Evolutionary conservation across 2,329 filamentous ascomycete species (phyloP).

Genomic region (Cladosporium sp.): DNA sequence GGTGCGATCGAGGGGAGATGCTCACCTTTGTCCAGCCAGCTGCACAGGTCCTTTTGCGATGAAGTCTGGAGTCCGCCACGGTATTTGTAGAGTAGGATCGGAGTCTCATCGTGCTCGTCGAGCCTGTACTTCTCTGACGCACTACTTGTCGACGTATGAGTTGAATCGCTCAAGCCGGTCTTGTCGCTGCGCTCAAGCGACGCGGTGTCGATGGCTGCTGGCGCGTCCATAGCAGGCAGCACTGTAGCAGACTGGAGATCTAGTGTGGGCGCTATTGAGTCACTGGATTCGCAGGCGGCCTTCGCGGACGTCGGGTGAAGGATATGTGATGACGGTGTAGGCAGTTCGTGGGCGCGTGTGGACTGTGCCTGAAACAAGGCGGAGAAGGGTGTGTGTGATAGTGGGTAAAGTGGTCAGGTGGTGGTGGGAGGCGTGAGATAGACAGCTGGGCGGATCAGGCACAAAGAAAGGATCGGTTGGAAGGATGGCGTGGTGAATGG

Average conservation of each 20-base stretch:
- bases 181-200: constrained; percentile 26
- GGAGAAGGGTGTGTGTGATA: constrained; percentile 1
- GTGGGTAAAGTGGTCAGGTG: constrained; percentile 18
- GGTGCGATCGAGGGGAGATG: constrained; percentile 10
- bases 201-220: constrained; percentile 17
- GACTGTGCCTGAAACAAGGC: constrained; percentile 19
- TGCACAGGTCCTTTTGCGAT: constrained; percentile 49
- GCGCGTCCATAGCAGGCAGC: constrained; percentile 29
- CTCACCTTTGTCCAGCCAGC: constrained; percentile 40
- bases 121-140: constrained; percentile 45
- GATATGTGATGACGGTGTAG: constrained; percentile 19
- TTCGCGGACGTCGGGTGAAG: background rate
- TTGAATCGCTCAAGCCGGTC: constrained; percentile 50
- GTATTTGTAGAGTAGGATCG: constrained; percentile 51
- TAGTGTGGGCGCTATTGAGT: constrained; percentile 21
- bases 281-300: constrained; percentile 16
- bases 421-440: background rate
- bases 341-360: constrained; percentile 12
- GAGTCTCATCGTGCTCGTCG: constrained; percentile 45
- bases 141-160: constrained; percentile 43
- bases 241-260: constrained; percentile 1
- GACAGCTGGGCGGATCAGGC: constrained; percentile 8
- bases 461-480: background rate
- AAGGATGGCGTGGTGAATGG: background rate
- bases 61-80: constrained; percentile 46